phyloP scores from a whole-genome alignment of 306 rosid species.

The Vigna radiata region DNA sequence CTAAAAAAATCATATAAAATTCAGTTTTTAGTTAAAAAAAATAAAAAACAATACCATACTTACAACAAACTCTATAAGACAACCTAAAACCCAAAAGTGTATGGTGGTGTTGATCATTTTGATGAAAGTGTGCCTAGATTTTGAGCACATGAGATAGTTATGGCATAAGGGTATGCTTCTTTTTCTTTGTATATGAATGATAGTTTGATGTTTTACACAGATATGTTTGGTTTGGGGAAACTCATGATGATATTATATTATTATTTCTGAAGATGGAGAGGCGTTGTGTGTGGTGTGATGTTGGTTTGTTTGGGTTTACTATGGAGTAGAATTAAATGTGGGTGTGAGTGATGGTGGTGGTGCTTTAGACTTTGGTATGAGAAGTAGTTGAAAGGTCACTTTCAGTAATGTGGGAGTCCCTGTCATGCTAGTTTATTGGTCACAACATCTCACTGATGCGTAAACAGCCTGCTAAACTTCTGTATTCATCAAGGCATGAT shows the following conservation, averaged over 20 bases:
- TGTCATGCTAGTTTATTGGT: conserved; percentile 50
- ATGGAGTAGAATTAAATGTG: conserved; percentile 47
- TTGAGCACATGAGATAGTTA: not conserved
- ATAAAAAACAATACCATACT: too few relatives aligned
- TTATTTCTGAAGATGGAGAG: not conserved
- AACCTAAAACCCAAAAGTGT: conserved; percentile 20
- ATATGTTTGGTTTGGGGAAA: not conserved
- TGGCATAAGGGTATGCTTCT: conserved; percentile 18
- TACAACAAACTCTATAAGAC: not conserved
- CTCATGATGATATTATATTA: not conserved
- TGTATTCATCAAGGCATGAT: conserved; percentile 47
- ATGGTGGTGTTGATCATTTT: conserved; percentile 43
- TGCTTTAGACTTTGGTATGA: conserved; percentile 67
- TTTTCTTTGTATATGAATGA: conserved; percentile 31
- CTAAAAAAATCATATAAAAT: too few relatives aligned
- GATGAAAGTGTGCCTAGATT: not conserved
- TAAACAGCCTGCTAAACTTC: conserved; percentile 44
- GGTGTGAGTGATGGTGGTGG: not conserved
- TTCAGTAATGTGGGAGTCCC: conserved; percentile 58
- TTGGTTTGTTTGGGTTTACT: conserved; percentile 35
- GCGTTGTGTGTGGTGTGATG: not conserved
- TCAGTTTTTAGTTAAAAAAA: too few relatives aligned
- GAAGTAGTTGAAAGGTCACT: conserved; percentile 80
- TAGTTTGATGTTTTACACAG: not conserved
- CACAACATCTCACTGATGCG: conserved; percentile 46